A percentile compares a stretch with the other conserved stretches of the same genome.
Evolutionary conservation across 192 early-diverging fungal species (phyloP).

Genomic region (Coemansia sp.): DNA sequence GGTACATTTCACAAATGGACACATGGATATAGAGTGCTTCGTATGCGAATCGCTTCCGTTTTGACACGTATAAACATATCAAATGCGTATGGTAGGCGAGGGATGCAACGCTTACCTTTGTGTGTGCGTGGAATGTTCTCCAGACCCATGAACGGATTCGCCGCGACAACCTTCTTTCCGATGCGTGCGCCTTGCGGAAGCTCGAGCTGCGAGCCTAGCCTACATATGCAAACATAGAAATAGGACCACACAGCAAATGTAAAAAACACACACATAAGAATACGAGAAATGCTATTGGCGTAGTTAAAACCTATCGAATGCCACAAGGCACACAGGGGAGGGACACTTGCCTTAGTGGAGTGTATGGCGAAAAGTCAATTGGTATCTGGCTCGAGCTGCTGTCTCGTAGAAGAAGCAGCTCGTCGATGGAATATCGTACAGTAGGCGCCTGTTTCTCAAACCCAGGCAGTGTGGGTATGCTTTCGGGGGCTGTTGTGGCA

Average conservation of each 20-base stretch:
- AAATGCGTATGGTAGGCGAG: too few relatives aligned
- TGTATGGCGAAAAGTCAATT: conserved; percentile 30
- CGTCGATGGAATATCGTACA: conserved; percentile 34
- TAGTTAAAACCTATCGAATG: too few relatives aligned
- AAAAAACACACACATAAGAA: too few relatives aligned
- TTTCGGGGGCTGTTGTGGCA: neutral
- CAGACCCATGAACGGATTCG: conserved; percentile 24
- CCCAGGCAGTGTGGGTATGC: conserved; percentile 1
- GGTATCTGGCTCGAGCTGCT: conserved; percentile 31
- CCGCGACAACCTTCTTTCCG: neutral
- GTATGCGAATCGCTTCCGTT: neutral
- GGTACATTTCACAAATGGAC: neutral
- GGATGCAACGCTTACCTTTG: conserved; percentile 12
- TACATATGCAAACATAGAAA: conserved; percentile 5
- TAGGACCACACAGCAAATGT: too few relatives aligned
- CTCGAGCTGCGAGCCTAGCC: conserved; percentile 38
- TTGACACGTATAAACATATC: too few relatives aligned
- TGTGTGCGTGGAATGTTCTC: conserved; percentile 23
- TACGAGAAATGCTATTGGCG: too few relatives aligned
- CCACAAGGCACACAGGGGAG: too few relatives aligned
- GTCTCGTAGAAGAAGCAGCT: conserved; percentile 38
- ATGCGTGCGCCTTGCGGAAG: conserved; percentile 4
- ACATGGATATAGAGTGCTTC: neutral
- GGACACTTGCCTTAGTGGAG: conserved; percentile 50
- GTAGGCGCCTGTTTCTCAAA: neutral